Evolutionary conservation across 2,329 filamentous ascomycete species (phyloP).

Genomic region (Akanthomyces muscarius): DNA sequence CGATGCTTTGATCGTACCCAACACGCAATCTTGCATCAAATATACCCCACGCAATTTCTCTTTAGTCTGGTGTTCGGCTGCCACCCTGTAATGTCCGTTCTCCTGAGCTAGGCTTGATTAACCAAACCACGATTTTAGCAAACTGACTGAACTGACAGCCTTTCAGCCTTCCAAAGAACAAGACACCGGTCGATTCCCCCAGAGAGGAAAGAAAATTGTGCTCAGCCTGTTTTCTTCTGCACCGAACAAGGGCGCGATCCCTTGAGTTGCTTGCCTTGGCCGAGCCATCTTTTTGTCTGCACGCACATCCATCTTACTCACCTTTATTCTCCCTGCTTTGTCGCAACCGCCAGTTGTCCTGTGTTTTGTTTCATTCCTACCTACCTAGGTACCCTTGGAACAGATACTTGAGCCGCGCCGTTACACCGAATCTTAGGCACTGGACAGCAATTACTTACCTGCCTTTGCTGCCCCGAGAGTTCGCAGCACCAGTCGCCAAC

Average conservation of each 20-base stretch:
- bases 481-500: neutral
- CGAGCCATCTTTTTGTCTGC: neutral
- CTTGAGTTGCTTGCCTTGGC: neutral
- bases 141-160: neutral
- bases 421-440: neutral
- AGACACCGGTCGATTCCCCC: neutral
- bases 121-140: neutral
- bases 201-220: too few relatives aligned
- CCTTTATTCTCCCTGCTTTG: neutral
- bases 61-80: neutral
- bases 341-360: neutral
- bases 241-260: neutral
- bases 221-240: neutral
- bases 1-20: neutral
- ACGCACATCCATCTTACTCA: neutral
- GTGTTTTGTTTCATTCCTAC: neutral
- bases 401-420: neutral
- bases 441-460: neutral
- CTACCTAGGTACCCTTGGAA: neutral
- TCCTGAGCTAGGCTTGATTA: neutral
- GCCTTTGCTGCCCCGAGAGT: neutral
- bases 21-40: conserved; percentile 12
- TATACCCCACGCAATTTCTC: conserved; percentile 15
- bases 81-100: conserved; percentile 7
- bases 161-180: neutral